These are phyloP conservation scores for Euphorbia peplus DNA, from an alignment of 345 rosid genomes.

Conservation along the genomic window DNA sequence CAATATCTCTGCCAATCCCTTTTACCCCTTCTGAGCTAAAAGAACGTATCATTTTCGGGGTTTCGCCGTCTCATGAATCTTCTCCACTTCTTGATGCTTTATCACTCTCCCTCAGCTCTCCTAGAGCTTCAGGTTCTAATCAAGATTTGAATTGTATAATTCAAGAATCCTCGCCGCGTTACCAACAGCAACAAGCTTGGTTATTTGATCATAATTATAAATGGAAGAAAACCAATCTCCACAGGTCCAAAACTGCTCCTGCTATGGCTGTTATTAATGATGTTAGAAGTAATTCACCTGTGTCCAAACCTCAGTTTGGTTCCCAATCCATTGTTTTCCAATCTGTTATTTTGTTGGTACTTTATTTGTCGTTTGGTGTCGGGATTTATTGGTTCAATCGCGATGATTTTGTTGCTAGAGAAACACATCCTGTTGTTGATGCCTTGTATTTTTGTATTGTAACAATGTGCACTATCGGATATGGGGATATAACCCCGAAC, in stretches of 20 bases:
- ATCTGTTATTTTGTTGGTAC: conserved; percentile 46
- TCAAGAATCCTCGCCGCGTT: conserved; percentile 15
- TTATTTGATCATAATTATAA: conserved; percentile 32
- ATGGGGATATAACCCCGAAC: conserved; percentile 82
- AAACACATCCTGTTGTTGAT: conserved; percentile 88
- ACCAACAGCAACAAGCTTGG: conserved; percentile 29
- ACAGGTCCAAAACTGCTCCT: conserved; percentile 81
- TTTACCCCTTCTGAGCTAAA: conserved; percentile 63
- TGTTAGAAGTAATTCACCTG: conserved; percentile 19
- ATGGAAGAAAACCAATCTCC: conserved; percentile 38
- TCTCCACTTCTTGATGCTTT: conserved; percentile 50
- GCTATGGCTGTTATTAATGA: conserved; percentile 73
- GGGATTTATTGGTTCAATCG: conserved; percentile 62
- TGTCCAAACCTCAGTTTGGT: conserved; percentile 45
- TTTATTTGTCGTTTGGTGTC: conserved; percentile 70
- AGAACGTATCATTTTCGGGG: conserved; percentile 67
- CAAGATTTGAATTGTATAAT: neutral
- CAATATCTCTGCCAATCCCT: conserved; percentile 55
- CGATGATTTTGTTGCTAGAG: conserved; percentile 39
- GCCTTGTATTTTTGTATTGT: conserved; percentile 87
- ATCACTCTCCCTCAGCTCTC: conserved; percentile 39
- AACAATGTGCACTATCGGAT: conserved; percentile 94
- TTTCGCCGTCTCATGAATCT: conserved; percentile 37
- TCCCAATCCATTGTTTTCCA: conserved; percentile 56
- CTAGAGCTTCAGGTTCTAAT: conserved; percentile 26